Conservation (phyloP, 768 basidiomycete genomes). For the Boletus reticulatus region DNA sequence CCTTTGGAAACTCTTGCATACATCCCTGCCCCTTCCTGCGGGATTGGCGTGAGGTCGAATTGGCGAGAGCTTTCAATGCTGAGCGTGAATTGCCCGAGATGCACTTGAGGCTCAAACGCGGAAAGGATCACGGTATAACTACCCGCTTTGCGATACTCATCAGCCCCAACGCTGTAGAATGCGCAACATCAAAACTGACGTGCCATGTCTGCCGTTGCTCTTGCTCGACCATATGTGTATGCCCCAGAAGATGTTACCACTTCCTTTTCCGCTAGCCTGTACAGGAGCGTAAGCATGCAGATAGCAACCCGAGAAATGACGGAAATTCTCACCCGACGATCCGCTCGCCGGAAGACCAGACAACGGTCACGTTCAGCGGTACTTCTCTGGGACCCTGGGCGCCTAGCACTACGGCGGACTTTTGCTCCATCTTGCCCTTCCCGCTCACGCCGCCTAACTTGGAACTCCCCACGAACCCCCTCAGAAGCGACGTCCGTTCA, state of each 20-base stretch:
- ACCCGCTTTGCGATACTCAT: slow-evolving; percentile 39
- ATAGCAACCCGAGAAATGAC: background rate
- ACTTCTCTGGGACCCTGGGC: slow-evolving; percentile 60
- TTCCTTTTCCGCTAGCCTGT: slow-evolving; percentile 62
- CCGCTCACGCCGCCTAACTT: slow-evolving; percentile 4
- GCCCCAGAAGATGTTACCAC: slow-evolving; percentile 72
- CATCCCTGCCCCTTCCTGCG: slow-evolving; percentile 92
- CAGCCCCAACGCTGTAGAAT: background rate
- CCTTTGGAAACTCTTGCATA: slow-evolving; percentile 68
- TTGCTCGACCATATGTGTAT: slow-evolving; percentile 77
- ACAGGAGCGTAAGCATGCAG: background rate
- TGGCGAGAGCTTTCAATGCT: slow-evolving; percentile 58
- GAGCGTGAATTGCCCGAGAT: slow-evolving; percentile 65
- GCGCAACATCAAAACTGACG: slow-evolving; percentile 38
- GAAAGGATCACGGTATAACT: slow-evolving; percentile 85
- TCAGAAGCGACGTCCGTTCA: background rate
- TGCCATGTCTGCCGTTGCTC: slow-evolving; percentile 46
- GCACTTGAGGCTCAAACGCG: slow-evolving; percentile 67
- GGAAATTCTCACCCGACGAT: slow-evolving; percentile 62
- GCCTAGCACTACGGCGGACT: slow-evolving; percentile 42
- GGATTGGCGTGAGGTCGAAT: slow-evolving; percentile 63
- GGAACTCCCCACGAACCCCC: background rate
- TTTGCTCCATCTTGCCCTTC: slow-evolving; percentile 20
- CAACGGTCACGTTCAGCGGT: slow-evolving; percentile 68
- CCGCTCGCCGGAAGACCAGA: slow-evolving; percentile 75